phyloP scores from a whole-genome alignment of 805 yeast species.

The Suhomyces xylopsoci region DNA sequence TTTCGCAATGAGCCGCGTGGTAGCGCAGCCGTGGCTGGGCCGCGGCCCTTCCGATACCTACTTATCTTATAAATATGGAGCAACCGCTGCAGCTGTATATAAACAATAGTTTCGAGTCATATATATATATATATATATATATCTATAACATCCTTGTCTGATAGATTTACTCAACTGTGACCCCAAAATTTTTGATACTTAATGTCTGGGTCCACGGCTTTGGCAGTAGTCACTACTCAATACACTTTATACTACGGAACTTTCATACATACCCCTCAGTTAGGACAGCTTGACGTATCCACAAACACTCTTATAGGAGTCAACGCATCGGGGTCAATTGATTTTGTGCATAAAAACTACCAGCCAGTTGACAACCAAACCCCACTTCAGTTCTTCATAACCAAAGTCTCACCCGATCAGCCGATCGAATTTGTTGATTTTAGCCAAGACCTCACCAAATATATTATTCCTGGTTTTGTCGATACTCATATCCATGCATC shows the following conservation, averaged over 20 bases:
- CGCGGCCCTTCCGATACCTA: not conserved
- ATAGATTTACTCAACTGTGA: not conserved
- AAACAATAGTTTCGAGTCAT: not conserved
- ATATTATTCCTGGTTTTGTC: conserved; percentile 57
- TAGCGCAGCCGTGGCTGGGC: not conserved
- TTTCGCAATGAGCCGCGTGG: not conserved
- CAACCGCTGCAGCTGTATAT: not conserved
- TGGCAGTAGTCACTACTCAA: conserved; percentile 6
- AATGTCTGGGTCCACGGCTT: not conserved
- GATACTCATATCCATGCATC: conserved; percentile 48
- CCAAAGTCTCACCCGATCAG: not conserved
- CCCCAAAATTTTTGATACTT: too few species aligned
- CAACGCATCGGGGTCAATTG: conserved; percentile 52
- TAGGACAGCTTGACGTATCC: conserved; percentile 56
- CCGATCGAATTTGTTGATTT: conserved; percentile 21
- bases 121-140: too few species aligned
- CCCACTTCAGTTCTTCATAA: not conserved
- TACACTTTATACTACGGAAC: conserved; percentile 64
- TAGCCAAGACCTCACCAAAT: conserved; percentile 40
- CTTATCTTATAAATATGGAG: not conserved
- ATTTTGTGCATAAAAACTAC: conserved; percentile 23
- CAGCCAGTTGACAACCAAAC: conserved; percentile 2
- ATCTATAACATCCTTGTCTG: too few species aligned
- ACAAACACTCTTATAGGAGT: conserved; percentile 64
- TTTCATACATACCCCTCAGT: conserved; percentile 64